Base-by-base conservation (phyloP, 345 rosid species). In the Jatropha curcas region DNA sequence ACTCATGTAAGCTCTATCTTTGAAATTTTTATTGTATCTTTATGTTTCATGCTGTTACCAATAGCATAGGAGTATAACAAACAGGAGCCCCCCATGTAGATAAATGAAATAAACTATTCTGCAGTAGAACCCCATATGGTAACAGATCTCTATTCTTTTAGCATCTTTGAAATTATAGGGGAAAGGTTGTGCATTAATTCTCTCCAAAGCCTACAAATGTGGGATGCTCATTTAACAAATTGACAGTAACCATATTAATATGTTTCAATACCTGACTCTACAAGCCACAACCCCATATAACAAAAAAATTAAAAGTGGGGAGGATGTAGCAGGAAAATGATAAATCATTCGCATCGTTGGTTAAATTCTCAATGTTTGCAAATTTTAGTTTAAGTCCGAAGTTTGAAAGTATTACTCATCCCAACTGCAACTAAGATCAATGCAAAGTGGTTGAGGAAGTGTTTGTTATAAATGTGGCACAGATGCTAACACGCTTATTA, bases 1-100 rank as follows among this genome's bases (percentile, higher is more conserved):
- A 74, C 69, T 67, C 77, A 77, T 73, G 94, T 90, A 80, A 90
- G 78, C 56, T 76, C 60, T 81, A 80, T 72, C 70, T 74, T 25
- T 34, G 35, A 61, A 67, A 71, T 20, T 64, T 14, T 64, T 3
- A 9, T 63, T 22, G 14, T 16, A 50, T 74, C 52, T 52, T 56
- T 60, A 43, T 75, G 20, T 43, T n/a, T 51, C 67, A 27, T 67
- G 63, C 27, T 19, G 48, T 58, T 58, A 17, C 50, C 66, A 17
- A 67, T 60, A n/a, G 53, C 66, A n/a, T n/a, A n/a, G n/a, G n/a
- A n/a, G n/a, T n/a, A n/a, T n/a, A n/a, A n/a, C n/a, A n/a, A n/a
- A n/a, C n/a, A n/a, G n/a, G n/a, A n/a, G n/a, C n/a, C n/a, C n/a
- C n/a, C n/a, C n/a, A n/a, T n/a, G n/a, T n/a, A n/a, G n/a, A 56